Base-by-base conservation (phyloP, 2,329 filamentous ascomycete genomes). In the Aulographum hederae region DNA sequence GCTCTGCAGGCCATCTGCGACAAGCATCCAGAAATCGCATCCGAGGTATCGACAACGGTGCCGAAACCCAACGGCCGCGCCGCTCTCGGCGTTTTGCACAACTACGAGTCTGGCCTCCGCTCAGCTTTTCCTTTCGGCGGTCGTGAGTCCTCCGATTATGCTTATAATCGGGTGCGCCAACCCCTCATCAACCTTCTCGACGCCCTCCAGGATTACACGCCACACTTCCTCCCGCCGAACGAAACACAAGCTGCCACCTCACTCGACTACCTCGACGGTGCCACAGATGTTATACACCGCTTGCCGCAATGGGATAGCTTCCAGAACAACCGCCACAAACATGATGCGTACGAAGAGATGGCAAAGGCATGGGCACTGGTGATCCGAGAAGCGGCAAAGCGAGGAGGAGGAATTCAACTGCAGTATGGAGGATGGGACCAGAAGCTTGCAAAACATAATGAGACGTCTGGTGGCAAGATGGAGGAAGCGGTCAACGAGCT, bases 341-440 rank as follows among this genome's bases (percentile, higher is more conserved):
- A 93, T 41, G 82, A 82, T 39, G 85, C 86, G 5, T 98, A 98
- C 48, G 86, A 98, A 46, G 89, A 95, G 49, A 85, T 98, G 39
- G 77, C 81, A 17, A 82, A 78, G 46, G 89, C 89, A 1, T 98
- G 89, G 89, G 75, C 81, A 12, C 54, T 91, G 41, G 86, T 93
- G 31, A 78, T 98, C 42, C 76, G 75, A 38, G 89, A 98, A 53
- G 82, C 84, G 2, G 75, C 78, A 15, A 95, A 95, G 60, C 70
- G 79, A 42, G 86, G 82, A 8, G 85, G 82, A 18, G 89, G 89
- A 20, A 89, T 95, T 45, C 73, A 81, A 41, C 50, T 98, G 40
- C 80, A 93, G 46, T 80, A 82, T 29, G 84, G 79, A 32, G 80
- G 80, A 36, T 98, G 89, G 89, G 86, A 95, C 45, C 75, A 89